phyloP scores from a whole-genome alignment of 768 basidiomycete genomes.

The Mycena epipterygia region DNA sequence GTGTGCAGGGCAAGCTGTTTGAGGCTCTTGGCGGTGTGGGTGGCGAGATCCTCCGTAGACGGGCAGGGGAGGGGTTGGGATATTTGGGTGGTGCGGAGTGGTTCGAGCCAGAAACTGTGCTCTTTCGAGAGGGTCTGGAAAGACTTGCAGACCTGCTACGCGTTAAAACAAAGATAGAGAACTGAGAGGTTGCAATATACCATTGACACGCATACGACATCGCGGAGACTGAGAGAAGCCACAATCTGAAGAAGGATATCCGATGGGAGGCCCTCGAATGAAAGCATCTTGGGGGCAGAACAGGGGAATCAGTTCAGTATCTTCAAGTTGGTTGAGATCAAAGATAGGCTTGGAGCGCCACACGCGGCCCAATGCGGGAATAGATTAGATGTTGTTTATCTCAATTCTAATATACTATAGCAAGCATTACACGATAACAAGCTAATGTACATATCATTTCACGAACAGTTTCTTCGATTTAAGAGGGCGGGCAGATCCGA shows the following conservation, averaged over 20 bases:
- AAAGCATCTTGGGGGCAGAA: too few relatives aligned
- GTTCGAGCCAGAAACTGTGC: constrained; percentile 46
- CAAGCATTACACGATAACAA: too few relatives aligned
- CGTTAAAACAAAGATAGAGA: background rate
- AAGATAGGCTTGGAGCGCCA: too few relatives aligned
- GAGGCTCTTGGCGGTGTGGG: constrained; percentile 36
- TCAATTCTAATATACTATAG: too few relatives aligned
- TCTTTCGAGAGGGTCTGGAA: constrained; percentile 40
- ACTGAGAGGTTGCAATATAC: constrained; percentile 2
- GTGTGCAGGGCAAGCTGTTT: constrained; percentile 44
- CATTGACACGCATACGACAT: constrained; percentile 40
- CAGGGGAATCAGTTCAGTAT: too few relatives aligned
- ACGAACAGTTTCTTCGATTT: constrained; percentile 82
- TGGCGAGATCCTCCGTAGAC: constrained; percentile 41
- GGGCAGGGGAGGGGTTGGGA: constrained; percentile 47
- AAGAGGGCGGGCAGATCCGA: constrained; percentile 82
- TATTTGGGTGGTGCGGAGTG: constrained; percentile 39
- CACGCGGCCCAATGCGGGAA: too few relatives aligned
- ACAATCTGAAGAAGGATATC: constrained; percentile 43
- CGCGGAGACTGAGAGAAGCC: constrained; percentile 38
- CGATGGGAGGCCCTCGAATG: constrained; percentile 37
- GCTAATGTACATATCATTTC: constrained; percentile 56
- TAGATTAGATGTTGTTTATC: too few relatives aligned
- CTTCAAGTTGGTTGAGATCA: too few relatives aligned
- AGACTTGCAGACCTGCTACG: constrained; percentile 38